Evolutionary conservation across 2,329 filamentous ascomycete species (phyloP), one percentile per base, ranked within the genome.

Genomic region (Pseudomassariella vexata): DNA sequence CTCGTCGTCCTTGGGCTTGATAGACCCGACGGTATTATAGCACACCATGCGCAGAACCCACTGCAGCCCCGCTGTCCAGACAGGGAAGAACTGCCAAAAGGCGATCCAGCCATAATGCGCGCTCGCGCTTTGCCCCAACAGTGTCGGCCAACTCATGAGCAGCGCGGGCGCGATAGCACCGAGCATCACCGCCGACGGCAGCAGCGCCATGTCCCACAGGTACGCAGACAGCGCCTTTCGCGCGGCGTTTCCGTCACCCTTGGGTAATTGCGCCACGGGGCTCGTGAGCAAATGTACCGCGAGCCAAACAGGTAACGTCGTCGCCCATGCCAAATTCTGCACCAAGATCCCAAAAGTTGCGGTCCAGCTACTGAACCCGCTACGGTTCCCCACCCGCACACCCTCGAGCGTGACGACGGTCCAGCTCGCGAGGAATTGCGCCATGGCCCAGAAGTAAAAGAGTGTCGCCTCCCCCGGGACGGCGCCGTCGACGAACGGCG

Each of bases 81-180:
- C 11, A 5, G 33, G 23, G 24, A 35, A 37, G n/a, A 22, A 21
- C 37, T 54, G 49, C 52, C 51, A 55, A 22, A 47, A 18, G 9
- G 52, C 51, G 28, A 52, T 39, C 43, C 41, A 47, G 21, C 32
- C 43, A 34, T 53, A 56, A 36, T 56, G 52, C 9, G 41, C 42
- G 19, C 37, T 38, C 23, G 52, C 46, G 9, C 15, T 29, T 29
- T 50, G 49, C 19, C 24, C 16, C 23, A 52, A 35, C 8, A 49
- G 32, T 18, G 27, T 31, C 7, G 49, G 49, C 32, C 50, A 30
- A 34, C 42, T 44, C 49, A 55, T 55, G 35, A 50, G 35, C 14
- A 54, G 34, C 23, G 39, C 40, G 17, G 51, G 49, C 2, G 47
- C 41, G 29, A 51, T 35, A 32, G 48, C 46, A 5, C 44, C 32